Evolutionary conservation across 2,329 filamentous ascomycete species (phyloP).

Genomic region (Aspergillus ustus): DNA sequence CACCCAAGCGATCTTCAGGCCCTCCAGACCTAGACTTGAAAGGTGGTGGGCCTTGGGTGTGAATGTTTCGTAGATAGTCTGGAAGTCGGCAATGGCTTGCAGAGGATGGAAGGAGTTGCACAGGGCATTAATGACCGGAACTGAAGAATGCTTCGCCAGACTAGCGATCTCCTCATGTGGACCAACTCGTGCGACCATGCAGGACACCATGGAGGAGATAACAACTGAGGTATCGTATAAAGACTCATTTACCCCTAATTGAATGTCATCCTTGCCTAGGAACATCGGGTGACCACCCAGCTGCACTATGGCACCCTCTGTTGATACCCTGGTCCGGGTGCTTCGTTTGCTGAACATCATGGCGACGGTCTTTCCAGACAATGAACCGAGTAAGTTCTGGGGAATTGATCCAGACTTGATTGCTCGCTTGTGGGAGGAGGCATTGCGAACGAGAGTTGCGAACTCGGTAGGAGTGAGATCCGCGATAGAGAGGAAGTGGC

Average conservation of each 20-base stretch:
- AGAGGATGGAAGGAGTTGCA: slow-evolving; percentile 92
- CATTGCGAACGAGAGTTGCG: slow-evolving; percentile 80
- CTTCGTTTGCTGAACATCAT: slow-evolving; percentile 98
- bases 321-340: slow-evolving; percentile 90
- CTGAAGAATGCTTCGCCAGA: slow-evolving; percentile 72
- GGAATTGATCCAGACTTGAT: slow-evolving; percentile 73
- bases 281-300: slow-evolving; percentile 97
- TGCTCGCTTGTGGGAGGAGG: slow-evolving; percentile 72
- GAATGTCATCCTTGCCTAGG: slow-evolving; percentile 91
- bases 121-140: slow-evolving; percentile 85
- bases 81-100: slow-evolving; percentile 90
- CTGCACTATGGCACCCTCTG: slow-evolving; percentile 84
- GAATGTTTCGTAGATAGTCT: slow-evolving; percentile 84
- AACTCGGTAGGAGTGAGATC: slow-evolving; percentile 83
- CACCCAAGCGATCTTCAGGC: slow-evolving; percentile 92
- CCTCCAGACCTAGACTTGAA: slow-evolving; percentile 70
- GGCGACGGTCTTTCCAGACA: slow-evolving; percentile 81
- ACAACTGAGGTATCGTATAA: slow-evolving; percentile 90
- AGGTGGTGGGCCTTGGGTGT: slow-evolving; percentile 49
- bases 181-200: slow-evolving; percentile 79
- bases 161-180: slow-evolving; percentile 75
- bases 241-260: slow-evolving; percentile 91
- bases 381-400: slow-evolving; percentile 60
- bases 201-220: slow-evolving; percentile 90
- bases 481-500: slow-evolving; percentile 89